Base-by-base conservation (phyloP, 352 stramenopile species). In the Globisporangium abappressorium region DNA sequence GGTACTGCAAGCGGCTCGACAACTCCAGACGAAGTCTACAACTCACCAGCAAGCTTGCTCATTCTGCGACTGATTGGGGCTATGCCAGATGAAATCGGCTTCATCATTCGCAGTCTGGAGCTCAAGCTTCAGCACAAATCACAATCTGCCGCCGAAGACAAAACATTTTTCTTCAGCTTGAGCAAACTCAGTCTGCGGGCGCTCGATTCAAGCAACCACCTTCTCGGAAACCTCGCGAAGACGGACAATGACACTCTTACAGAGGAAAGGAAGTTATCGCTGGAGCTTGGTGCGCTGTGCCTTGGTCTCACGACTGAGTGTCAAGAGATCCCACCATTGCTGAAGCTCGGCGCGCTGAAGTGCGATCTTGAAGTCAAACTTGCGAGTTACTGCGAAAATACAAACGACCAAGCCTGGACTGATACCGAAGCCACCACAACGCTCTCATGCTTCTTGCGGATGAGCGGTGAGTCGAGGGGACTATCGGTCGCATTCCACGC, bases 341-440 rank as follows among this genome's bases (percentile, higher is more conserved):
- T 65, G n/a, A 28, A 36, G 22, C 14, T 66, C 18, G 68, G 51
- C 3, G 18, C 30, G 20, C 30, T 70, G 38, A 72, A 69, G n/a
- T 60, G 57, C 36, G 62, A 72, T 14, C 33, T 70, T 20, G 68
- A 70, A 41, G 28, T 38, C 12, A 69, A 69, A 18, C 55, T 72
- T 34, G 47, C 51, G 9, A 55, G 26, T 7, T 57, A 22, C 28
- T 18, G 34, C 3, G 22, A 26, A 46, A 14, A 4, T 28, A 20
- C 24, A 22, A 26, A n/a, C 7, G 41, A 64, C 22, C 33, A 59
- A 34, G 7, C 8, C 2, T 11, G 6, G 56, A 28, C 8, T 12
- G 33, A 33, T 9, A 36, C 18, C n/a, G 55, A 62, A 26, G 7
- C 11, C 9, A 4, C 12, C 18, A 6, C 24, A 26, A 30, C 30